Evolutionary conservation across 1,284 basidiomycete genomes (phyloP), one percentile per base, ranked within the genome.

Genomic region (Heterobasidion parviporum): DNA sequence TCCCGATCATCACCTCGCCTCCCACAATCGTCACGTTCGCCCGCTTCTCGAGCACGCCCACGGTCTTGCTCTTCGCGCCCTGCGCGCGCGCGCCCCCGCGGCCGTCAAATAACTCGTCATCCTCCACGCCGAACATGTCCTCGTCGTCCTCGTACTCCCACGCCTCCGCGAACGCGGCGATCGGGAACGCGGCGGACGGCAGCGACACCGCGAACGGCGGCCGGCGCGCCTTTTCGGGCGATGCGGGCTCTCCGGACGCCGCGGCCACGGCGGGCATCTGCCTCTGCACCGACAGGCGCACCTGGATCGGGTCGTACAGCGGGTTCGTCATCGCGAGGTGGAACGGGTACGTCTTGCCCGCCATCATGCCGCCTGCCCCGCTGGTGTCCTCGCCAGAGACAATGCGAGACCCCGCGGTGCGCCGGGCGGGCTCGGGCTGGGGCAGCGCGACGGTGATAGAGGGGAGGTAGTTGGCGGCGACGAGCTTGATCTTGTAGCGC

Each of bases 111-210:
- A 73, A 74, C 50, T 84, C 80, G 36, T 87, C 89, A 33, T 89
- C 88, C 46, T 89, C 87, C 7, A 83, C 72, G 35, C 75, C 81
- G 62, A 88, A 87, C 79, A 90, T 89, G 44, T 89, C 89, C 59
- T 92, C 92, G 51, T 93, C 91, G 54, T 94, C 91, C 51, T 96
- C 94, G 61, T 94, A 96, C 68, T 95, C 94, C 94, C 92, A 96
- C 44, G 91, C 92, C 67, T 97, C 94, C 34, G 92, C 92, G 64
- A 89, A 92, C 1, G 94, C 88, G 14, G 88, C 86, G 44, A 97
- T 83, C 1, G 88, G 79, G 66, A 97, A 94, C 10, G 85, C 74
- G 0, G 81, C 73, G 8, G 83, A 83, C 0, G 91, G 89, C 2
- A 96, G 73, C 16, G 86, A 85, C 6, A 95, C 77, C 1, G 85